phyloP scores from a whole-genome alignment of 352 stramenopile genomes.

The Phytophthora vignae region DNA sequence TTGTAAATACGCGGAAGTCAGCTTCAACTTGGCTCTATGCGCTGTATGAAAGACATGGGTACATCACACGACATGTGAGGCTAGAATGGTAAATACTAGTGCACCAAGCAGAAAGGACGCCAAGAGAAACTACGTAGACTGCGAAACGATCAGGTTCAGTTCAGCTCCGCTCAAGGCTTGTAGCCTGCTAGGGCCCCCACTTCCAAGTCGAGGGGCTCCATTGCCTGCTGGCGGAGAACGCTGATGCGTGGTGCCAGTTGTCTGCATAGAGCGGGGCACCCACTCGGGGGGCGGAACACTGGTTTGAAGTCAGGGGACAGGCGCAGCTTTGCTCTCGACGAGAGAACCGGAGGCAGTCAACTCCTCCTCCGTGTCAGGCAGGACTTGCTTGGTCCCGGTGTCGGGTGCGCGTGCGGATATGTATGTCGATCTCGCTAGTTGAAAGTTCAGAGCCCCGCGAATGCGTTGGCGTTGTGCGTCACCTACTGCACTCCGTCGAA shows the following conservation, averaged over 20 bases:
- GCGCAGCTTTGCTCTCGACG: not conserved
- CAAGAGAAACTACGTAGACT: not conserved
- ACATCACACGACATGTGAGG: not conserved
- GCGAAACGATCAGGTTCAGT: slow-evolving; percentile 18
- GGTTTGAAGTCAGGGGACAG: slow-evolving; percentile 13
- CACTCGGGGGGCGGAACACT: too few relatives aligned
- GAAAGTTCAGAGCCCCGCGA: not conserved
- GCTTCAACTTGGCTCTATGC: slow-evolving; percentile 18
- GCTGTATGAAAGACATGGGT: not conserved
- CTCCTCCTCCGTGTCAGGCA: not conserved
- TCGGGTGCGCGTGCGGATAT: not conserved
- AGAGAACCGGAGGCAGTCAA: not conserved
- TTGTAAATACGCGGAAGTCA: slow-evolving; percentile 16
- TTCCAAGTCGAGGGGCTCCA: too few relatives aligned
- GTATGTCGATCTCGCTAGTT: not conserved
- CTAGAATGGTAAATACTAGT: slow-evolving; percentile 9
- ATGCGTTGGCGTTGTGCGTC: not conserved
- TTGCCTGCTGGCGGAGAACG: too few relatives aligned
- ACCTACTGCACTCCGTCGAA: not conserved
- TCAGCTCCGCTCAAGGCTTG: slow-evolving; percentile 14
- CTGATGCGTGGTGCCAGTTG: not conserved
- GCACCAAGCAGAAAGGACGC: slow-evolving; percentile 7
- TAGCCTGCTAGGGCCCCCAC: too few relatives aligned
- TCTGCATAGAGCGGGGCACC: slow-evolving; percentile 18
- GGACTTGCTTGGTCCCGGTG: not conserved